Base-by-base conservation (phyloP, 495 filamentous ascomycete species). In the Daldinia grandis region DNA sequence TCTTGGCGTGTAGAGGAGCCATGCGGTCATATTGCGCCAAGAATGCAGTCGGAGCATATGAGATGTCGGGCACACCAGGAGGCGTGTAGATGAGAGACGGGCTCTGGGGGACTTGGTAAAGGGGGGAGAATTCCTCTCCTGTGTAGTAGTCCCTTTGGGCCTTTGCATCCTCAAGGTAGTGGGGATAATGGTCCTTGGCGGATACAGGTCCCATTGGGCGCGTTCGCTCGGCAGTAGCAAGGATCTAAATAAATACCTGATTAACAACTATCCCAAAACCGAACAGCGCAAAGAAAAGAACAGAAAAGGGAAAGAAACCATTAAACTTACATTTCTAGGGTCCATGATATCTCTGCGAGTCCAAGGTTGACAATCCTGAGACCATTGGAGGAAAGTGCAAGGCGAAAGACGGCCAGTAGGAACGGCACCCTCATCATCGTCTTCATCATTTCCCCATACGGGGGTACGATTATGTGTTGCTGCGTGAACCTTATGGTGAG, bases 1-100 rank as follows among this genome's bases (percentile, higher is more conserved):
- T 37, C 31, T 61, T 53, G 30, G 66, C 65, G 1, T 49, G 53
- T 4, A 68, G 62, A 15, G 74, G 76, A 3, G 53, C 56, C 76
- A 76, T 78, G 33, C 68, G 68, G 5, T n/a, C 56, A 47, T 66
- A 78, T 5, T 60, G 31, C 0, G 9, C 25, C 12, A 71, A 51
- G 35, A 76, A 76, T 5, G 27, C 17, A 5, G 30, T 0, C 0
- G 59, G 40, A 0, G 9, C 17, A 21, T 53, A 49, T 8, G 62
- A 27, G 2, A 10, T 5, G 19, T 63, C 62, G 3, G 51, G 17
- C 5, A 75, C 37, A 3, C 74, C 76, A 10, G 74, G 74, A 12
- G 76, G 69, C 5, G 66, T 62, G 64, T 56, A 73, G 47, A 76
- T 63, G 4, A 78, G 55, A 12, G 72, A 70, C 0, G 75, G 74